Evolutionary conservation across 129 eudicot species (phyloP).

Genomic region (Helichrysum umbraculigerum): DNA sequence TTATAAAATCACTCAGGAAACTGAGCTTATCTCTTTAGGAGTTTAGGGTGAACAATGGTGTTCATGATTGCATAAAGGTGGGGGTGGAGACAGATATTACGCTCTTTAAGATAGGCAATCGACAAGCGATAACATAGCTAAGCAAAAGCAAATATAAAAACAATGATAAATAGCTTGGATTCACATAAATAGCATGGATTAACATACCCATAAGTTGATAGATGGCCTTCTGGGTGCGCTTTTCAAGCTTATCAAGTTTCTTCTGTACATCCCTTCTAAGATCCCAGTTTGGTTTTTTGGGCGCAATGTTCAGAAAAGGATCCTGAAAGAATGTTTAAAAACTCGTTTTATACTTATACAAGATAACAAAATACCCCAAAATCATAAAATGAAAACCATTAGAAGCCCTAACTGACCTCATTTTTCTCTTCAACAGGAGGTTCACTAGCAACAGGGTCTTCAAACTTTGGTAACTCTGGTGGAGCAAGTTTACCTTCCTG

Average conservation of each 20-base stretch:
- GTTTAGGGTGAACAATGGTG: not conserved
- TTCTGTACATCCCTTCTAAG: conserved; percentile 96
- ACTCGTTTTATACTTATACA: not conserved
- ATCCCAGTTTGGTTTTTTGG: conserved; percentile 98
- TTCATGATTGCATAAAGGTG: not conserved
- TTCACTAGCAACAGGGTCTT: conserved; percentile 78
- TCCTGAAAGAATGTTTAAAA: conserved; percentile 48
- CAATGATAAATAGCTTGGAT: not conserved
- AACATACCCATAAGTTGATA: conserved; percentile 66
- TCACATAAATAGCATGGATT: too few species aligned
- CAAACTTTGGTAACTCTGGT: conserved; percentile 86
- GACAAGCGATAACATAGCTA: not conserved
- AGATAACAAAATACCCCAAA: not conserved
- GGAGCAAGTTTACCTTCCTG: conserved; percentile 96
- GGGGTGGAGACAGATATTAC: not conserved
- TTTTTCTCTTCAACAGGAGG: conserved; percentile 71
- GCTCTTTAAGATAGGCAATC: not conserved
- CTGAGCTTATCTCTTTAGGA: too few species aligned
- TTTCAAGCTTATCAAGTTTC: conserved; percentile 94
- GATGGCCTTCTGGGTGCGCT: conserved; percentile 84
- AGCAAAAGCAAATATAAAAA: not conserved
- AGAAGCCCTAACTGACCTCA: conserved; percentile 50
- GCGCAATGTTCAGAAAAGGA: conserved; percentile 96
- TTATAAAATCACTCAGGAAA: too few species aligned
- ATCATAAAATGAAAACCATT: not conserved